Evolutionary conservation across 2,329 filamentous ascomycete species (phyloP), one percentile per base, ranked within the genome.

Genomic region (Scleromitrula shiraiana): DNA sequence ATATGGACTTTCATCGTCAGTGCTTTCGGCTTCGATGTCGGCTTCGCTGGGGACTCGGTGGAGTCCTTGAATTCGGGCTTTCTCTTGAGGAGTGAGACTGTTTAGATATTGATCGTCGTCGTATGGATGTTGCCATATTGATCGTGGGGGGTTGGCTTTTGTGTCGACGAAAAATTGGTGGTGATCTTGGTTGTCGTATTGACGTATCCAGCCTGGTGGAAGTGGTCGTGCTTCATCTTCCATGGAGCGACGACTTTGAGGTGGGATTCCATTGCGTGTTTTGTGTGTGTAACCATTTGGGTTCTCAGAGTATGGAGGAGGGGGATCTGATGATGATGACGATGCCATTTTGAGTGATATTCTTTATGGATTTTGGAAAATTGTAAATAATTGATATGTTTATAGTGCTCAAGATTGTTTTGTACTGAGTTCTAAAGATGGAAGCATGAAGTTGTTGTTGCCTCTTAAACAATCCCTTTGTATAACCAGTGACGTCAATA

Each of bases 161-260:
- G 76, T 81, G 62, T 82, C 74, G 57, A 82, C 77, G 63, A 78
- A 82, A 71, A 80, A 82, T 56, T 81, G 77, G 57, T 82, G 78
- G 15, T 71, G 60, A 10, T 67, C 68, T 43, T 72, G 57, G 1
- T 69, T 59, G 58, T 82, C 78, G 60, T 72, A 81, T 50, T 72
- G 69, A 3, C 78, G 67, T 1, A 80, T 64, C 78, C 78, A 82
- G 35, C 77, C 76, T 12, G 62, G 50, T 0, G 78, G 77, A 0
- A 81, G 67, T 1, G 71, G 67, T 4, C 78, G 70, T 7, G 67
- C 62, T 56, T 80, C 76, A 55, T 82, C 78, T 66, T 82, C 78
- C 77, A 82, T 82, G 20, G 70, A 74, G n/a, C 77, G 70, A 10
- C 77, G 70, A 27, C 65, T 64, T 9, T 68, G 65, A 2, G 70